Evolutionary conservation across 768 basidiomycete genomes (phyloP), one percentile per base, ranked within the genome.

Genomic region (Suillus placidus): DNA sequence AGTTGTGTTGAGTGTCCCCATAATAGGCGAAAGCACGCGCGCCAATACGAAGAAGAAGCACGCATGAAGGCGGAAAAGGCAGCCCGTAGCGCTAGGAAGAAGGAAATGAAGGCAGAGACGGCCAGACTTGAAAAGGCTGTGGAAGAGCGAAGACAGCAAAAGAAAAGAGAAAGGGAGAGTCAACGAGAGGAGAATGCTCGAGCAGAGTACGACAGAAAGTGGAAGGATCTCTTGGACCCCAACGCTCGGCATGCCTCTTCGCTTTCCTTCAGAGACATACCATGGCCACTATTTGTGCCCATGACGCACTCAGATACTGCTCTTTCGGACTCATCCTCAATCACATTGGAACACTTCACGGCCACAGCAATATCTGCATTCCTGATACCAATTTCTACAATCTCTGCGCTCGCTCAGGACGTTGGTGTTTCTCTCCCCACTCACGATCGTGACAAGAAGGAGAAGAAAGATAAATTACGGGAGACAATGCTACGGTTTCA

Each of bases 401-500:
- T 60, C 54, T 38, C 40, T 16, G 58, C 61, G 1, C 43, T 55
- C 20, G 10, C 40, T 26, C 64, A 45, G 40, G 64, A 45, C 4
- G 40, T 35, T 12, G 61, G 60, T 16, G 34, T 63, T 30, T 51
- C 63, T 54, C 62, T 68, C 52, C 56, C 61, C 23, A 61, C 68
- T 26, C 72, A 66, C 58, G 79, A 77, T 23, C 65, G 65, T 26
- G 72, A 74, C 40, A 85, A 80, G 74, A 85, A 82, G 72, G 80
- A 79, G 40, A 78, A 82, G 57, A 88, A 85, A 72, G 88, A 91
- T 23, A 87, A 82, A 67, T 71, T 92, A 54, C 80, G 88, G 69
- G 90, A 91, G 76, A 83, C 88, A 0, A 81, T 91, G 70, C 74
- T 92, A 32, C 87, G 90, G 23, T 93, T 90, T 73, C 91, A 93